These are phyloP conservation scores for Amanita muscaria DNA, from an alignment of 768 basidiomycete species.

Conservation along the genomic window DNA sequence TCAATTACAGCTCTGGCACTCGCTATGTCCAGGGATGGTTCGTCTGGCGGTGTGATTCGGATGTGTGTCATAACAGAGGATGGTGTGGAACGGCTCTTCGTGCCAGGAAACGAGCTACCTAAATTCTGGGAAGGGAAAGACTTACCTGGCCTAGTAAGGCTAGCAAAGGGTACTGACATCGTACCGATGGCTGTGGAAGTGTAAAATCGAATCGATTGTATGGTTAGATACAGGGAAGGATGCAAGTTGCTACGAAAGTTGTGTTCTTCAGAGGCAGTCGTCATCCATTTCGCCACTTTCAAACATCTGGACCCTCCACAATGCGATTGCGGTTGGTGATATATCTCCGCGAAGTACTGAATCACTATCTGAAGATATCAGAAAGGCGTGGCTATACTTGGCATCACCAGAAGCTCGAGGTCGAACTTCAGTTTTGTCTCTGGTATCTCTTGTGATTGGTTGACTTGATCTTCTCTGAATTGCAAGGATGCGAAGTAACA, in stretches of 20 bases:
- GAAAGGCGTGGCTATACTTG: slow-evolving; percentile 62
- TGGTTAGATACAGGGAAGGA: slow-evolving; percentile 5
- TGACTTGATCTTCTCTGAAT: slow-evolving; percentile 31
- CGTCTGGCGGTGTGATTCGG: slow-evolving; percentile 94
- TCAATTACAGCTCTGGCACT: slow-evolving; percentile 66
- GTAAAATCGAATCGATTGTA: slow-evolving; percentile 18
- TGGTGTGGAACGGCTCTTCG: slow-evolving; percentile 84
- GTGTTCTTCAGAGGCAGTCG: slow-evolving; percentile 11
- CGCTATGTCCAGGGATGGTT: slow-evolving; percentile 97
- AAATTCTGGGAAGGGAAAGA: slow-evolving; percentile 85
- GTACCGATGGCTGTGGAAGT: slow-evolving; percentile 42
- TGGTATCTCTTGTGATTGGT: background rate
- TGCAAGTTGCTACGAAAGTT: slow-evolving; percentile 3
- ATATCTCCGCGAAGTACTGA: slow-evolving; percentile 49
- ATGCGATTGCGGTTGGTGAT: slow-evolving; percentile 55
- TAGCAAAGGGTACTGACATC: slow-evolving; percentile 24
- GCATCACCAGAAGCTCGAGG: slow-evolving; percentile 18
- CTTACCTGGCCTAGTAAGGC: slow-evolving; percentile 40
- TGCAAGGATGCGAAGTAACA: slow-evolving; percentile 38
- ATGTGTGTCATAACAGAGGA: slow-evolving; percentile 96
- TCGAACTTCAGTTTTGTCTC: slow-evolving; percentile 1
- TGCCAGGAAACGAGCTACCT: slow-evolving; percentile 85
- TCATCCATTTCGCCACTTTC: slow-evolving; percentile 49
- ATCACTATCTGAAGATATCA: slow-evolving; percentile 45
- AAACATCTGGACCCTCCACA: slow-evolving; percentile 79